phyloP scores from a whole-genome alignment of 345 rosid genomes.

The Psidium friedrichsthalianum region DNA sequence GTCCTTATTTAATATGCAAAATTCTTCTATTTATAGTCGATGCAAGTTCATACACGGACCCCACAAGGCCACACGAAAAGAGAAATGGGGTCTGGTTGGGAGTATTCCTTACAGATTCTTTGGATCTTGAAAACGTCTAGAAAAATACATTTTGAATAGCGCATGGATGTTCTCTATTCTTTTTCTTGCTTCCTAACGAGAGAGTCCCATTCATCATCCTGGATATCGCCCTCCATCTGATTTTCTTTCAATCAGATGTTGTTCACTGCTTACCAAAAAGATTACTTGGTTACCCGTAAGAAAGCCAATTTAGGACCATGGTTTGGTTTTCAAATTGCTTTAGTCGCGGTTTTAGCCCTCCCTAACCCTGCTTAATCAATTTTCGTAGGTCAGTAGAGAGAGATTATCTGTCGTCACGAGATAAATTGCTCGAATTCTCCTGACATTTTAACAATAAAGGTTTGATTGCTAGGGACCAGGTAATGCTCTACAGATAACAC shows the following conservation, averaged over 20 bases:
- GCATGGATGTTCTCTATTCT: neutral
- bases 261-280: neutral
- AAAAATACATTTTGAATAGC: neutral
- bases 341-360: neutral
- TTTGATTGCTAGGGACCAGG: neutral
- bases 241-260: neutral
- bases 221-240: too few relatives aligned
- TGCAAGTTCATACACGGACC: neutral
- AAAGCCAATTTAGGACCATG: neutral
- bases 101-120: neutral
- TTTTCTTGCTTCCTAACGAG: neutral
- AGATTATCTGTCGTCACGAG: rapidly evolving
- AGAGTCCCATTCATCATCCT: neutral
- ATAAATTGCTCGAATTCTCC: neutral
- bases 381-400: neutral
- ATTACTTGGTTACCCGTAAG: neutral
- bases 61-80: neutral
- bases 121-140: neutral
- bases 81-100: neutral
- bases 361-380: neutral
- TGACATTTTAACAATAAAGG: neutral
- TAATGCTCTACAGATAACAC: neutral
- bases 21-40: neutral
- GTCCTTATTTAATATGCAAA: neutral
- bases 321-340: neutral